Percentiles rank a stretch among this genome's conserved stretches.
Conservation (phyloP, 345 rosid species). For the Punica granatum region DNA sequence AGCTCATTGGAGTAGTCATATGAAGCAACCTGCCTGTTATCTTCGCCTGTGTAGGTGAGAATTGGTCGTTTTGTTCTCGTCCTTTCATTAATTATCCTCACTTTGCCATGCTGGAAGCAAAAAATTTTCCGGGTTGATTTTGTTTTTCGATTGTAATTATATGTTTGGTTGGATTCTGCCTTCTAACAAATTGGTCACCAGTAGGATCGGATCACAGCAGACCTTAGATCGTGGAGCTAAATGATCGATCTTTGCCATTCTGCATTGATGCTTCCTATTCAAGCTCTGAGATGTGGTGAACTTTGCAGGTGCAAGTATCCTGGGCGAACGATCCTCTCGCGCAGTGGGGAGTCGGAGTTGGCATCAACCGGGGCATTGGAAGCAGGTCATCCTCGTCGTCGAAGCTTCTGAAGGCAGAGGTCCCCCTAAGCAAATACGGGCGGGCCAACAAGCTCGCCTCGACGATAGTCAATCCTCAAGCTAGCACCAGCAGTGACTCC, state of each 20-base stretch:
- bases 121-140: neutral
- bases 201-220: neutral
- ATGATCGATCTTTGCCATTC: neutral
- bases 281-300: neutral
- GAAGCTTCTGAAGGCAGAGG: constrained; percentile 59
- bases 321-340: constrained; percentile 80
- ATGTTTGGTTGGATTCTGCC: neutral
- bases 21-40: neutral
- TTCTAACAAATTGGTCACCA: neutral
- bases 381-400: constrained; percentile 36
- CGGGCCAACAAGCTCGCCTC: constrained; percentile 70
- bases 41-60: neutral
- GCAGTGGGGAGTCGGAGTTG: constrained; percentile 54
- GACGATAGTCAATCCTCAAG: constrained; percentile 53
- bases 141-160: neutral
- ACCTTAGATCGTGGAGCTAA: neutral
- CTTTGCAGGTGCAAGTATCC: constrained; percentile 52
- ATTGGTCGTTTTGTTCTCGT: too few species aligned
- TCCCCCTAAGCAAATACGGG: constrained; percentile 70
- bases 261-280: neutral
- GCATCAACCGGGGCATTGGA: constrained; percentile 19
- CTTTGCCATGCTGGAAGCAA: neutral
- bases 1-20: neutral
- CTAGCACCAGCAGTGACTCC: constrained; percentile 10
- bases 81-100: too few species aligned